Base-by-base conservation (phyloP, 805 yeast genomes). In the Ogataea methanolica region DNA sequence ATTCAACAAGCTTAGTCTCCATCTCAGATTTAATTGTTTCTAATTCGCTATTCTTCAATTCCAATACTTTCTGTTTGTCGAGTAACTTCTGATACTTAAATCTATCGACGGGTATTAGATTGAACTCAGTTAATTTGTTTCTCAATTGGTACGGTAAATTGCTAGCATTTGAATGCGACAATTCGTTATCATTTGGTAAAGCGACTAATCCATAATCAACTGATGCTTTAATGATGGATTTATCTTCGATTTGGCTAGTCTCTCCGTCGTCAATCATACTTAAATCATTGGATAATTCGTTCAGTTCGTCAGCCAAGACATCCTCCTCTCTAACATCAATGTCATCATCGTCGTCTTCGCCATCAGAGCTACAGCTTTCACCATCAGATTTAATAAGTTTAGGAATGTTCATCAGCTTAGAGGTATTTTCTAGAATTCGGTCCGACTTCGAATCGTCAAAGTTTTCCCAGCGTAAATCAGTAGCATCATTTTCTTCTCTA, bases 161-260 rank as follows among this genome's bases (percentile, higher is more conserved):
- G 23, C 49, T 39, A 12, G 46, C 43, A 15, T 52, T 50, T 16
- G 49, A 26, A n/a, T 14, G 15, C 11, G 31, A 26, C 9, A 11
- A 26, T 3, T 26, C 31, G 11, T 26, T 26, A 41, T 60, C 64
- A 42, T 55, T 62, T 8, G 67, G 63, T 33, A 58, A 49, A 15
- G 66, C 64, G 33, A 63, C 44, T 15, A 63, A 38, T 33, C 61
- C 58, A 31, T 48, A 59, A 5, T 56, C 51, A 5, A 57, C 52
- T 17, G 67, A 59, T 12, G 61, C 59, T 21, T 52, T 48, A 6
- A 60, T 42, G 22, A 61, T 57, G 1, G 58, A 53, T 19, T 49
- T 54, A 9, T 57, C 53, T 43, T 65, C 58, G 16, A 68, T 57
- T n/a, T 62, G 63, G 4, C 45, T 50, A n/a, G 17, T n/a, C 4